Base-by-base conservation (phyloP, 371 early-diverging fungal genomes). In the Mortierella sp. region DNA sequence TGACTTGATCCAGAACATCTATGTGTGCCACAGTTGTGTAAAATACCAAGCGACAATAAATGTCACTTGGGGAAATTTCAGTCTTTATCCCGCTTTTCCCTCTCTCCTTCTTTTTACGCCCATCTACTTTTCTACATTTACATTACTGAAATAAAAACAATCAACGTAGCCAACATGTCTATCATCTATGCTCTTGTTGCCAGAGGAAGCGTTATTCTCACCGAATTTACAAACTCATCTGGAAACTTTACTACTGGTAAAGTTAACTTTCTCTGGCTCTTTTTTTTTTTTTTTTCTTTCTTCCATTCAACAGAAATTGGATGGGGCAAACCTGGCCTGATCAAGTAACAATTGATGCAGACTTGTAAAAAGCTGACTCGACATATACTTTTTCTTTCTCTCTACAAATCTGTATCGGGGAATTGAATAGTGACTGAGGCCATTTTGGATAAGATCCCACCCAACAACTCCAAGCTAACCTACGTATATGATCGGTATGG, bases 361-460 rank as follows among this genome's bases (percentile, higher is more conserved):
- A n/a, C n/a, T n/a, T n/a, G n/a, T n/a, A n/a, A n/a, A n/a, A 28
- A 53, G 23, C 54, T 53, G 26, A 23, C 54, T 7, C 54, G 17
- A 28, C 9, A 53, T 23, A 19, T 47, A n/a, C 22, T 15, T 47
- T 47, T 49, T 49, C 6, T n/a, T 49, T 12, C 26, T 49, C n/a
- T 49, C 26, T 53, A 37, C 8, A 37, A 43, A 43, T 17, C 1
- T 1, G 19, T 19, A 43, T 19, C 37, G 47, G 28, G 9, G 28
- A 22, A 2, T 32, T 51, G 19, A 13, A 34, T 82, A 86, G 94
- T 96, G 47, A 94, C 94, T 28, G 94, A 95, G 82, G 93, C 93
- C 57, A 96, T 97, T 70, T 88, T 96, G 37, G 94, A 93, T 70
- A 95, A 95, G 84, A 95, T 97, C 53, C 96, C 96, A 19, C 91